Conservation (phyloP, 2,329 filamentous ascomycete genomes). For the Fusarium decemcellulare region DNA sequence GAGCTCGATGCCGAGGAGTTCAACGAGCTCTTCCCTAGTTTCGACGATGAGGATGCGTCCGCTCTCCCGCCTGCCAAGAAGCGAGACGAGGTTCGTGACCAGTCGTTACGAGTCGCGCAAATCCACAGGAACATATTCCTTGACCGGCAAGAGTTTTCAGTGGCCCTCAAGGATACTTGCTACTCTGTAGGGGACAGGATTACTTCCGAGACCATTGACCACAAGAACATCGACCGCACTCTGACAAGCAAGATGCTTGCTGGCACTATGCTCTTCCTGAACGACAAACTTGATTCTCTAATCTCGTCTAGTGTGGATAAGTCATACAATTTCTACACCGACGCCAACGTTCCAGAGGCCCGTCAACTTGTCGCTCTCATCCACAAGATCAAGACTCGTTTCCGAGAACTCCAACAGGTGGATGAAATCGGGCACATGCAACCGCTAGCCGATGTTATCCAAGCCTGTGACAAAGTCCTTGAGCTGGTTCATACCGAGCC, state of each 20-base stretch:
- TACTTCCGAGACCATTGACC: conserved; percentile 45
- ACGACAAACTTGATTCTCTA: conserved; percentile 68
- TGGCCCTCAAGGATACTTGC: conserved; percentile 61
- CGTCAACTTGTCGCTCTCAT: conserved; percentile 80
- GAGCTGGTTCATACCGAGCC: conserved; percentile 85
- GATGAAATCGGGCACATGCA: conserved; percentile 81
- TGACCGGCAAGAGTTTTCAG: conserved; percentile 55
- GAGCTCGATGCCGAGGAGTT: conserved; percentile 82
- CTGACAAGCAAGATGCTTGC: conserved; percentile 73
- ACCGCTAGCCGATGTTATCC: conserved; percentile 83
- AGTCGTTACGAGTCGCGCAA: conserved; percentile 73
- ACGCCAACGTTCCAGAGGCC: conserved; percentile 82
- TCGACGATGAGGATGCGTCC: conserved; percentile 68
- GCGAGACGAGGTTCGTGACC: conserved; percentile 62
- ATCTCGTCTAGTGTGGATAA: conserved; percentile 55
- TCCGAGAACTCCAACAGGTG: conserved; percentile 77
- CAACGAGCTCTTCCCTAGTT: conserved; percentile 85
- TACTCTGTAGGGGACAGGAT: conserved; percentile 59
- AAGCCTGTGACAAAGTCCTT: conserved; percentile 81
- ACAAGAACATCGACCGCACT: conserved; percentile 50
- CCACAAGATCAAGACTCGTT: conserved; percentile 78
- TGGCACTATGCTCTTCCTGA: conserved; percentile 74
- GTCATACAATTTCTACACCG: conserved; percentile 89
- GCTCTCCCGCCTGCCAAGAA: conserved; percentile 49
- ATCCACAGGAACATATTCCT: conserved; percentile 71